Conservation (phyloP, 257 asterid species). For the Nicotiana tomentosiformis region DNA sequence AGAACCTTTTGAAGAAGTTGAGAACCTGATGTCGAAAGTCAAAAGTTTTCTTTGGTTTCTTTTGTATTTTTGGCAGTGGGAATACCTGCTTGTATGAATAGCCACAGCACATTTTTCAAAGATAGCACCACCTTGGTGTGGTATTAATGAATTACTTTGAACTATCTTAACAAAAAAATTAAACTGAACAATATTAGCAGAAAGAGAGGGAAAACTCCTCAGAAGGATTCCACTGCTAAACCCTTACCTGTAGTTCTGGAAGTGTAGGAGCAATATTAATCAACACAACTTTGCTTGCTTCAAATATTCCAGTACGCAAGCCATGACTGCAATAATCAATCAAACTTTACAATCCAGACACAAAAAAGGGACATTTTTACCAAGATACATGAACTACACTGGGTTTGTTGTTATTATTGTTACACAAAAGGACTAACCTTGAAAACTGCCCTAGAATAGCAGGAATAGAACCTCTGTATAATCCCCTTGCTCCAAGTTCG, state of each 20-base stretch:
- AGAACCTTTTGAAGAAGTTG: neutral
- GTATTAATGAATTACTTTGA: neutral
- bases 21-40: neutral
- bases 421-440: slow-evolving; percentile 38
- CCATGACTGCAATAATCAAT: slow-evolving; percentile 65
- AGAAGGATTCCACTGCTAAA: neutral
- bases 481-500: slow-evolving; percentile 72
- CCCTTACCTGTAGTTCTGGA: slow-evolving; percentile 85
- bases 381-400: neutral
- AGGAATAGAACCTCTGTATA: slow-evolving; percentile 92
- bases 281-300: slow-evolving; percentile 90
- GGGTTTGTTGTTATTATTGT: too few species aligned
- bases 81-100: neutral
- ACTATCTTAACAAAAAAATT: neutral
- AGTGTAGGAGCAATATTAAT: slow-evolving; percentile 85
- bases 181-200: neutral
- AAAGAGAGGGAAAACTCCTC: neutral
- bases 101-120: neutral
- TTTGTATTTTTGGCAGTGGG: neutral
- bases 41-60: neutral
- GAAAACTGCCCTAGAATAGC: slow-evolving; percentile 97
- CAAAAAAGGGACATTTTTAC: neutral
- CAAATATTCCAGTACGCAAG: slow-evolving; percentile 89
- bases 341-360: slow-evolving; percentile 10
- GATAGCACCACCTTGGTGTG: neutral